Base-by-base conservation (phyloP, 2,329 filamentous ascomycete species). In the Ilyonectria sp. region DNA sequence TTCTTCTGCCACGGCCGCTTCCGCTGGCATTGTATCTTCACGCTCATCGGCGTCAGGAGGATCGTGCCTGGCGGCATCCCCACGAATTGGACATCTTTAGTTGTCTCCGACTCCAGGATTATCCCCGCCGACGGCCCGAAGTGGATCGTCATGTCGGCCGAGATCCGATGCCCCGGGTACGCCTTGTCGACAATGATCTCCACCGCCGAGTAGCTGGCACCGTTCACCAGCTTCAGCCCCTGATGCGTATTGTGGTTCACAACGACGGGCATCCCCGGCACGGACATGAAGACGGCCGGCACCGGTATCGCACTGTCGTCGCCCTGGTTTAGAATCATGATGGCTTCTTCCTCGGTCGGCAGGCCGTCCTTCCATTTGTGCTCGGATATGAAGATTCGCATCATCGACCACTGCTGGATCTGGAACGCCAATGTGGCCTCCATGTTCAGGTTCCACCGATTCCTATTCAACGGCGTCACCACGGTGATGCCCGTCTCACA, bases 321-420 rank as follows among this genome's bases (percentile, higher is more conserved):
- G 35, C 54, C 54, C 37, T 21, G 19, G 19, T 19, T n/a, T 2
- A 52, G 17, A 23, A 31, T 52, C 60, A 63, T 60, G 47, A 46
- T 56, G 15, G 61, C 60, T 44, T 67, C 60, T 19, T 68, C 55
- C 21, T 63, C 50, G 17, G 52, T 46, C 40, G 37, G 54, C 37
- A 15, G 10, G 10, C 54, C 35, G 4, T 57, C 54, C 37, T 46
- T 44, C 54, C 40, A 58, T 3, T 17, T 47, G 17, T 29, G 29
- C 8, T 46, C 43, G 6, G n/a, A 46, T 21, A 46, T 4, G n/a
- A 46, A 46, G 49, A 52, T 17, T 2, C 23, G 23, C 23, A 52
- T 4, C 26, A 23, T 9, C 15, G 21, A 8, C 13, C 19, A 4
- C 23, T 15, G 23, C 11, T 52, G 6, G 17, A 17, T 6, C 11